Conservation (phyloP, 2,329 filamentous ascomycete species). For the Pseudogymnoascus sp. region DNA sequence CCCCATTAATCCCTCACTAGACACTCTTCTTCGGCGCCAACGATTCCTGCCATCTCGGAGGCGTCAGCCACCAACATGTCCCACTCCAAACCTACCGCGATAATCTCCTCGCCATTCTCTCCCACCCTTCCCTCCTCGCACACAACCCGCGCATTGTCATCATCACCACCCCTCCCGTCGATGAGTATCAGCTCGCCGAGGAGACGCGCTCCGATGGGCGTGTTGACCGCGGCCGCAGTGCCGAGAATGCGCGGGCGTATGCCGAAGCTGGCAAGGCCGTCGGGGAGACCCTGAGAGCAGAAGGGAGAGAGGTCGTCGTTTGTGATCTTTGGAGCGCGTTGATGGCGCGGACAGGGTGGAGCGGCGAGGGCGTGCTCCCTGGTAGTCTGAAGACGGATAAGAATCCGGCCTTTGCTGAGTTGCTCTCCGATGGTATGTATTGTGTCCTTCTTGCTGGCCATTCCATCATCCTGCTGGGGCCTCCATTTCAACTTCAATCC, state of each 20-base stretch:
- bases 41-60: constrained; percentile 63
- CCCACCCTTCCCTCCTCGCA: constrained; percentile 58
- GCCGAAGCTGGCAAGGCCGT: constrained; percentile 57
- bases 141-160: constrained; percentile 69
- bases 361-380: constrained; percentile 40
- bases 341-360: constrained; percentile 56
- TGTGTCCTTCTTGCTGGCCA: not conserved
- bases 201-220: constrained; percentile 37
- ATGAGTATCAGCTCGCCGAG: constrained; percentile 55
- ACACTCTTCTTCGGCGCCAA: constrained; percentile 80
- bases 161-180: constrained; percentile 73
- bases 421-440: constrained; percentile 21
- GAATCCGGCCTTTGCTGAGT: not conserved
- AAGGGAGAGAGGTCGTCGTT: constrained; percentile 42
- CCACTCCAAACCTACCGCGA: constrained; percentile 52
- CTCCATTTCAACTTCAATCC: constrained; percentile 37
- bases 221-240: constrained; percentile 35
- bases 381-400: not conserved
- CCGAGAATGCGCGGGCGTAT: constrained; percentile 41
- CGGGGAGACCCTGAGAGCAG: constrained; percentile 37
- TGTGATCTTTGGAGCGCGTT: constrained; percentile 75
- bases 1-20: constrained; percentile 13
- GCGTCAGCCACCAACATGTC: constrained; percentile 63
- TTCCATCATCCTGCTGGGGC: constrained; percentile 39
- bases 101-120: constrained; percentile 65